phyloP scores from a whole-genome alignment of 495 filamentous ascomycete genomes.

The Tuber indicum region DNA sequence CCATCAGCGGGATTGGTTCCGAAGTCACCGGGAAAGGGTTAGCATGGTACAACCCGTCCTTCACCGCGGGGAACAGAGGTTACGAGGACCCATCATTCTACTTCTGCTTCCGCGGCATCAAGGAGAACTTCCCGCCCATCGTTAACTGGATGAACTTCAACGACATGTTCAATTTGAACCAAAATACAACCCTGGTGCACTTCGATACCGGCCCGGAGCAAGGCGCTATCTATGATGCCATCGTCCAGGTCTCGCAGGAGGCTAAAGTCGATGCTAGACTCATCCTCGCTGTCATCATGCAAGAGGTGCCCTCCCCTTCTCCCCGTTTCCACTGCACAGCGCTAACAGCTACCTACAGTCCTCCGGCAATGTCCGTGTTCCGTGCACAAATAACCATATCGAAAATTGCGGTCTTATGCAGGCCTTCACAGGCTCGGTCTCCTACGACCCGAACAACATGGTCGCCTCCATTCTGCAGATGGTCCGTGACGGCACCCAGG shows the following conservation, averaged over 20 bases:
- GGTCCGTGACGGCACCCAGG: conserved; percentile 44
- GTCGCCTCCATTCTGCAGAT: conserved; percentile 42
- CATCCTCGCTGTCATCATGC: conserved; percentile 45
- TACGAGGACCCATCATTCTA: conserved; percentile 30
- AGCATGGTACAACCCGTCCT: conserved; percentile 26
- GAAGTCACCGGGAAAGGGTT: conserved; percentile 27
- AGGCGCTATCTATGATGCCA: conserved; percentile 42
- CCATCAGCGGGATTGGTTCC: conserved; percentile 16
- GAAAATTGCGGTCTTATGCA: conserved; percentile 45
- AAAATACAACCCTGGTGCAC: conserved; percentile 3
- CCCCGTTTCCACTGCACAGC: not conserved
- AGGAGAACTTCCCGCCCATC: conserved; percentile 33
- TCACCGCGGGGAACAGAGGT: conserved; percentile 19
- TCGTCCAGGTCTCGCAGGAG: conserved; percentile 37
- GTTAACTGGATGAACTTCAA: conserved; percentile 39
- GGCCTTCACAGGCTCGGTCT: conserved; percentile 39
- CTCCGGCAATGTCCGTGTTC: conserved; percentile 39
- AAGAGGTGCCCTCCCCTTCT: conserved; percentile 38
- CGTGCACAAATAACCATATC: conserved; percentile 33
- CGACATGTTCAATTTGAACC: conserved; percentile 34
- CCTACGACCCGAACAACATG: conserved; percentile 31
- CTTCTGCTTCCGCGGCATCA: conserved; percentile 30
- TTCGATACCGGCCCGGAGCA: conserved; percentile 39
- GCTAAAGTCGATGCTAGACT: conserved; percentile 43
- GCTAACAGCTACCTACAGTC: conserved; percentile 26